These are phyloP conservation scores for Kwoniella mangroviensis DNA, from an alignment of 768 basidiomycete species.

Conservation along the genomic window DNA sequence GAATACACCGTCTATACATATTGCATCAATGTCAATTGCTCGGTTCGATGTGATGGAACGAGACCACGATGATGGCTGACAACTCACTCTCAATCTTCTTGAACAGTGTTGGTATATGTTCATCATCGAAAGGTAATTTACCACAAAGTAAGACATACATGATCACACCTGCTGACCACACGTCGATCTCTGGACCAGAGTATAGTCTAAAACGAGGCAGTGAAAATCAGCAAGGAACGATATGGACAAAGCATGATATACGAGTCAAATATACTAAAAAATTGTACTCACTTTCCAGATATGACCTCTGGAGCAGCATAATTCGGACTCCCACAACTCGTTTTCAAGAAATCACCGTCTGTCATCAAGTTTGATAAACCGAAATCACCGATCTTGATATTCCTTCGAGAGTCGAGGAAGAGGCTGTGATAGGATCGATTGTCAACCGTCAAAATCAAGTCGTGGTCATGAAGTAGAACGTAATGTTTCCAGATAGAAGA, in stretches of 20 bases:
- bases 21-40: no score
- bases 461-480: no score
- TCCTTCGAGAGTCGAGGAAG: constrained; percentile 59
- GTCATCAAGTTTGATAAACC: constrained; percentile 94
- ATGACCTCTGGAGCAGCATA: constrained; percentile 99
- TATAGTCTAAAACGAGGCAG: constrained; percentile 64
- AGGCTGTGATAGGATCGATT: constrained; percentile 38
- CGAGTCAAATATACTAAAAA: no score
- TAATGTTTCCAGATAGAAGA: no score
- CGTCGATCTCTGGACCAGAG: constrained; percentile 96
- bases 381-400: constrained; percentile 98
- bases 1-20: constrained; percentile 82
- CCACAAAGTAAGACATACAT: constrained; percentile 98
- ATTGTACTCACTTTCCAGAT: constrained; percentile 75
- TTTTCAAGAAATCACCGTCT: constrained; percentile 95
- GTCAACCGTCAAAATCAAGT: no score
- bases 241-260: no score
- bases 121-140: constrained; percentile 93
- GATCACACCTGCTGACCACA: constrained; percentile 99
- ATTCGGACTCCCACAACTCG: constrained; percentile 96
- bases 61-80: no score
- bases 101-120: constrained; percentile 89
- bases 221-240: not conserved
- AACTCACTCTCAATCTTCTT: constrained; percentile 80
- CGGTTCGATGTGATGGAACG: no score